Conservation (phyloP, 2,329 filamentous ascomycete species). For the Pseudogymnoascus sp. region DNA sequence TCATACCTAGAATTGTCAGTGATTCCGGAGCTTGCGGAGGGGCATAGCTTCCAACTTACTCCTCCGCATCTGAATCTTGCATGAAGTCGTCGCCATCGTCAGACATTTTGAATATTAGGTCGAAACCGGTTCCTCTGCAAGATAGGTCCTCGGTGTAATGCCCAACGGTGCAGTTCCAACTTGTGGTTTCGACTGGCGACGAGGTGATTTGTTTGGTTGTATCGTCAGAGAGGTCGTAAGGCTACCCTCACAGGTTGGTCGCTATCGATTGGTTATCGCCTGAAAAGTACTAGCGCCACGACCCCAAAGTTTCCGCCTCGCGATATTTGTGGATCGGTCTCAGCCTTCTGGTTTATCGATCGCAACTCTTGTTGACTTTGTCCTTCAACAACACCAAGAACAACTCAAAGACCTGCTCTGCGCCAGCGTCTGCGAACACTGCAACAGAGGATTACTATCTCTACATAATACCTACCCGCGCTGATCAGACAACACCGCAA, state of each 20-base stretch:
- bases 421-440: not conserved
- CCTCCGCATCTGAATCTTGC: conserved; percentile 83
- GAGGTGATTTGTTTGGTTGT: not conserved
- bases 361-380: not conserved
- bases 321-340: conserved; percentile 4
- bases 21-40: conserved; percentile 8
- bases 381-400: not conserved
- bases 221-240: not conserved
- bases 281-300: not conserved
- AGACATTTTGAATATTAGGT: conserved; percentile 34
- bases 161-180: not conserved
- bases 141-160: not conserved
- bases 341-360: conserved; percentile 6
- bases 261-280: conserved; percentile 7
- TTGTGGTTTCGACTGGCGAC: not conserved
- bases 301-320: conserved; percentile 9
- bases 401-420: not conserved
- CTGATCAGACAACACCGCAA: conserved; percentile 31
- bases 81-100: conserved; percentile 79
- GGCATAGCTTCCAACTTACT: conserved; percentile 43
- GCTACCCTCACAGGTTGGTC: not conserved
- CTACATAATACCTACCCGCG: not conserved
- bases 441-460: not conserved
- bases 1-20: conserved; percentile 56
- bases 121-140: not conserved